Base-by-base conservation (phyloP, 306 rosid genomes). In the Rosa persica region DNA sequence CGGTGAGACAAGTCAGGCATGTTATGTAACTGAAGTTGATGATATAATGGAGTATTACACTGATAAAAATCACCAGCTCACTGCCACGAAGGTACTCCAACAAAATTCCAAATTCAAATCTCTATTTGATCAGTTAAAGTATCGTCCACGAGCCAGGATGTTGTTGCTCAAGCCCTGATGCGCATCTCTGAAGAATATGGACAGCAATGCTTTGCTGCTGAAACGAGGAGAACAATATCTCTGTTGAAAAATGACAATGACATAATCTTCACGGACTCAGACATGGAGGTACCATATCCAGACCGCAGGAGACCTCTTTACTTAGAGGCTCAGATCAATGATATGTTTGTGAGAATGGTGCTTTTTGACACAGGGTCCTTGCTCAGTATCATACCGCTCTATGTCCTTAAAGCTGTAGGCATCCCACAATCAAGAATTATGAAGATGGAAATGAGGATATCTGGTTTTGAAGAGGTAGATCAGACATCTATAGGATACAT, bases 171-270 rank as follows among this genome's bases (percentile, higher is more conserved):
- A n/a, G 61, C 61, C 20, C 25, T 55, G 3, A 55, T 55, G 61
- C 12, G 4, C 11, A n/a, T 55, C 7, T 55, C 12, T 3, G 61
- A 55, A 3, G 25, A 55, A 12, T 55, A 55, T 2, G 61, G 61
- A 3, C 27, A 12, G 2, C 12, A 55, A 55, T 55, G 61, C 25
- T 61, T 61, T 12, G 3, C 8, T 12, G 0, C 17, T 1, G 38
- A 60, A 0, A 2, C 16, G 0, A 0, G 0, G 5, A 61, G 39
- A 0, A 55, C 61, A 2, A 0, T 22, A 0, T 25, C 19, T 0
- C 4, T 61, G 19, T 5, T 25, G 4, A 39, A 61, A 1, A 61
- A 27, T 9, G 8, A 61, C 39, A 61, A 61, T 25, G 39, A 8
- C 3, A 61, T 61, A 0, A n/a, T 27, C 3, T 61, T 61, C 5